Conservation (phyloP, 371 early-diverging fungal species). For the Mucor indicus region DNA sequence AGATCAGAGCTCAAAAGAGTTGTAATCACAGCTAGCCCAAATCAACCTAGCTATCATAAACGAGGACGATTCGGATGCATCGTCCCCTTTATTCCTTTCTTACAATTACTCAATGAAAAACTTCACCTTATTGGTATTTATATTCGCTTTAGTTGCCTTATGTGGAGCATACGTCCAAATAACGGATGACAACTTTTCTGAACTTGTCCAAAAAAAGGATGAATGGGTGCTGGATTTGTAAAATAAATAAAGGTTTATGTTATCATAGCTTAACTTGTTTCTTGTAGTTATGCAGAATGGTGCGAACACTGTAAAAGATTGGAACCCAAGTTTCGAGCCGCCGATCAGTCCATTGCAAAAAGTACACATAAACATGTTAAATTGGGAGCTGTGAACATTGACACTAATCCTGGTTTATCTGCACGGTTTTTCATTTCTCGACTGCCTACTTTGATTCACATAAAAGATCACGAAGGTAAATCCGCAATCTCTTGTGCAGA, state of each 20-base stretch:
- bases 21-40: too few relatives aligned
- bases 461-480: constrained; percentile 38
- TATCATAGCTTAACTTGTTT: not conserved
- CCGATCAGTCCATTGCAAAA: constrained; percentile 17
- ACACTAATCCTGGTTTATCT: constrained; percentile 37
- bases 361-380: constrained; percentile 17
- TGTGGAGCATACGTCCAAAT: constrained; percentile 25
- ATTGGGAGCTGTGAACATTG: constrained; percentile 37
- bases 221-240: constrained; percentile 50
- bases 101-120: too few relatives aligned
- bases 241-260: not conserved
- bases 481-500: not conserved
- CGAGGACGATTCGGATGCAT: too few relatives aligned
- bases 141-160: not conserved
- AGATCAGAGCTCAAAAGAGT: too few relatives aligned
- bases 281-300: constrained; percentile 42
- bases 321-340: constrained; percentile 30
- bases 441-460: constrained; percentile 41
- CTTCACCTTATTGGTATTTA: not conserved
- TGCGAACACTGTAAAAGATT: constrained; percentile 40
- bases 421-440: constrained; percentile 48
- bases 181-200: constrained; percentile 34
- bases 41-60: too few relatives aligned
- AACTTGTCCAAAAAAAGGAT: constrained; percentile 19
- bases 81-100: too few relatives aligned